Conservation (phyloP, 805 yeast genomes). For the Kuraishia borneana region DNA sequence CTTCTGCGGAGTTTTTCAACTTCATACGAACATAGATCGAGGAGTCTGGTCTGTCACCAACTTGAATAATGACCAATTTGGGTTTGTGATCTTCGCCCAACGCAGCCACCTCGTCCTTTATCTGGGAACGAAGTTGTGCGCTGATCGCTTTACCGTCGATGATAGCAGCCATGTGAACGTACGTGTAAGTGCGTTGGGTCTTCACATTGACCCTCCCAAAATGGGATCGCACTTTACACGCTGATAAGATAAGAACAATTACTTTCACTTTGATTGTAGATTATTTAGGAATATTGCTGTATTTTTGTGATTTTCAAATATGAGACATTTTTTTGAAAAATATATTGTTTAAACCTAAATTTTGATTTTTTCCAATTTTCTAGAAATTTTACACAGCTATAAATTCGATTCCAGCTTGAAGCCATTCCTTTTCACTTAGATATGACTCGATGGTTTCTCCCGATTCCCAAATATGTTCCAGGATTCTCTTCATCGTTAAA, state of each 20-base stretch:
- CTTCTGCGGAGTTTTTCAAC: slow-evolving; percentile 63
- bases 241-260: no score
- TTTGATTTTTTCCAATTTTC: neutral
- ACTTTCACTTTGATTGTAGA: no score
- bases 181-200: no score
- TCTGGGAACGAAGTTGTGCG: slow-evolving; percentile 33
- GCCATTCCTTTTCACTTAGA: slow-evolving; percentile 24
- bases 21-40: slow-evolving; percentile 77
- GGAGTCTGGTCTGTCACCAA: slow-evolving; percentile 70
- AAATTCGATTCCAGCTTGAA: slow-evolving; percentile 32
- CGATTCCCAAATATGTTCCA: slow-evolving; percentile 26
- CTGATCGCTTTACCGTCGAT: slow-evolving; percentile 54
- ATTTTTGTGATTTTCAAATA: no score
- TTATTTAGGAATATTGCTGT: no score
- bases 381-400: slow-evolving; percentile 18
- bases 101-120: slow-evolving; percentile 33
- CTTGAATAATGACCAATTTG: slow-evolving; percentile 58
- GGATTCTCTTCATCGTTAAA: slow-evolving; percentile 21
- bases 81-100: slow-evolving; percentile 51
- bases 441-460: slow-evolving; percentile 24
- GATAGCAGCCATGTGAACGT: no score
- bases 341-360: no score
- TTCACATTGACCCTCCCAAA: no score
- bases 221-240: no score
- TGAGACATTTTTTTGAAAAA: no score